These are phyloP conservation scores for Fistulinella prunicolor DNA, from an alignment of 768 basidiomycete genomes.

Conservation along the genomic window DNA sequence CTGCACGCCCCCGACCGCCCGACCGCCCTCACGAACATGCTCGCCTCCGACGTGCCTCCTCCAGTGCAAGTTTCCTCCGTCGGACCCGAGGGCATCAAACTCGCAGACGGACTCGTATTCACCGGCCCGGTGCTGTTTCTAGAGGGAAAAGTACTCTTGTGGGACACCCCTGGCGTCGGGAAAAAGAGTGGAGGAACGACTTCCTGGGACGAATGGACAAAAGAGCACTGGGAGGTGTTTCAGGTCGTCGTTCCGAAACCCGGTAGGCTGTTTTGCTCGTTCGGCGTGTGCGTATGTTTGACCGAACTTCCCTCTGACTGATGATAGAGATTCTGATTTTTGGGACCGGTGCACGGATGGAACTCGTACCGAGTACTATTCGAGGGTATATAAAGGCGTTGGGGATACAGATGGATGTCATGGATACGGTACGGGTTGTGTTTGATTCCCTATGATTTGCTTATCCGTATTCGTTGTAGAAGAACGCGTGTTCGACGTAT, in stretches of 20 bases:
- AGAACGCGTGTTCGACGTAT: conserved; percentile 94
- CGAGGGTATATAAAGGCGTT: conserved; percentile 64
- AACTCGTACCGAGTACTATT: conserved; percentile 66
- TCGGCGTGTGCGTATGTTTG: neutral
- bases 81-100: conserved; percentile 58
- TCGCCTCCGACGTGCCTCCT: conserved; percentile 65
- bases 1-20: conserved; percentile 18
- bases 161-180: conserved; percentile 64
- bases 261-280: conserved; percentile 58
- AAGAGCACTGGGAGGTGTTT: conserved; percentile 76
- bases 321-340: conserved; percentile 80
- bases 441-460: neutral
- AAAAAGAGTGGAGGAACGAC: conserved; percentile 11
- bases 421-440: conserved; percentile 63
- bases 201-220: conserved; percentile 67
- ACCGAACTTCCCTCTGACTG: neutral
- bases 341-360: conserved; percentile 75
- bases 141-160: conserved; percentile 83
- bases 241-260: conserved; percentile 82
- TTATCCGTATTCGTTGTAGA: conserved; percentile 36
- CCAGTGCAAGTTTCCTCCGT: conserved; percentile 72
- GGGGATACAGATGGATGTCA: conserved; percentile 87
- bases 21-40: conserved; percentile 59
- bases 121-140: conserved; percentile 80
- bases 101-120: conserved; percentile 76